Evolutionary conservation across 2,329 filamentous ascomycete genomes (phyloP), one percentile per base, ranked within the genome.

Genomic region (Trichophyton schoenleinii): DNA sequence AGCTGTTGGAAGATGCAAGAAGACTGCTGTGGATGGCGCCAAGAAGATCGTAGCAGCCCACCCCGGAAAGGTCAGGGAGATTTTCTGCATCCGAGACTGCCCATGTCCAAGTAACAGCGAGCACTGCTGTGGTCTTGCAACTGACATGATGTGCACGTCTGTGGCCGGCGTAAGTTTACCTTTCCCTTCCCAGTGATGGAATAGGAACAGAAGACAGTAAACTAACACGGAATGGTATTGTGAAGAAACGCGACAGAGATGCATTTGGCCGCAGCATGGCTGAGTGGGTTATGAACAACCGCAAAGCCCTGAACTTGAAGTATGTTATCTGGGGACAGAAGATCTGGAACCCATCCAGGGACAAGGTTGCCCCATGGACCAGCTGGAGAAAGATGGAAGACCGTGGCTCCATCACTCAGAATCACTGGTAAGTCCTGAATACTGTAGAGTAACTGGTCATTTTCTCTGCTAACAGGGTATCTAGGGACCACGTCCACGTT

Each of bases 281-380:
- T 1, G 76, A 80, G 66, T 80, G 78, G 76, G 70, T 76, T 25
- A 79, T 79, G 78, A 72, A 74, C 36, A 76, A 80, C 63, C 71
- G 72, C 13, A 65, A 52, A 28, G 41, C 68, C 3, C 71, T 79
- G 6, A 73, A 75, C 61, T 67, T 80, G 65, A 79, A 77, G 67
- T 80, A 80, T 63, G 73, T 80, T 57, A 80, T 79, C 64, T 80
- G 77, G 77, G 78, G 77, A 18, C 78, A 80, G 69, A 73, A 70
- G 63, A 80, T 80, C 66, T 80, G 77, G 78, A 73, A 70, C 58
- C 67, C 72, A 3, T 64, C 66, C 44, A 75, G 78, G 22, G 61
- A 58, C 9, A 71, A 31, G n/a, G 60, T 74, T 42, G 72, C 69
- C 64, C 62, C 70, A 18, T 80, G 77, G 77, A 67, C 67, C 20